Base-by-base conservation (phyloP, 2,329 filamentous ascomycete genomes). In the Neurospora sp. region DNA sequence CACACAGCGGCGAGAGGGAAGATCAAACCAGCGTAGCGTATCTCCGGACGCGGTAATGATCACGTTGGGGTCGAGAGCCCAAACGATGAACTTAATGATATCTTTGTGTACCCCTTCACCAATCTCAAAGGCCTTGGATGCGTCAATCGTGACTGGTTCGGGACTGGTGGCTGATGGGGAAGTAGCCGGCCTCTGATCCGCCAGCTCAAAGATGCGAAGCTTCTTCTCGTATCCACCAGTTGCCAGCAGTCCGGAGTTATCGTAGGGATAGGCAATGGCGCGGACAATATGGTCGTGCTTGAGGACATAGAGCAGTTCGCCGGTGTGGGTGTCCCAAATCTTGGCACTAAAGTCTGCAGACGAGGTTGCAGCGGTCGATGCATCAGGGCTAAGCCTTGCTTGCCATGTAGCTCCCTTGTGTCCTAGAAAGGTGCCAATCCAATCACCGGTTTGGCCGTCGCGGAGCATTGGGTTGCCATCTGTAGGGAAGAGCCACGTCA, bases 401-500 rank as follows among this genome's bases (percentile, higher is more conserved):
- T 97, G 94, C 93, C 96, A 99, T 71, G 98, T 95, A 43, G 96
- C 96, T 73, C 96, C 96, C 82, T 99, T 98, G 84, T 99, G 96
- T 52, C 96, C 96, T 76, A 99, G 91, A 79, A 98, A 98, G 43
- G 96, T 98, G 67, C 96, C 96, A 75, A 98, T 98, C 92, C 94
- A 97, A 80, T 97, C 94, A 71, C 96, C 96, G 66, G 95, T 99
- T 72, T 96, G 87, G 73, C 96, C 96, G 82, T 98, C 93, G 74
- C 96, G 92, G 75, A 99, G 91, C 94, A 98, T 98, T 67, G 96
- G 96, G 79, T 98, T 98, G 78, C 95, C 95, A 84, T 99, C 96
- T 94, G 80, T 69, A 71, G 71, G 10, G 6, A 52, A 74, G 38
- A 65, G 28, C 62, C 52, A 36, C 19, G 73, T 79, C 70, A 79